phyloP scores from a whole-genome alignment of 2,329 filamentous ascomycete genomes.

The Ceratocystis ficicola region DNA sequence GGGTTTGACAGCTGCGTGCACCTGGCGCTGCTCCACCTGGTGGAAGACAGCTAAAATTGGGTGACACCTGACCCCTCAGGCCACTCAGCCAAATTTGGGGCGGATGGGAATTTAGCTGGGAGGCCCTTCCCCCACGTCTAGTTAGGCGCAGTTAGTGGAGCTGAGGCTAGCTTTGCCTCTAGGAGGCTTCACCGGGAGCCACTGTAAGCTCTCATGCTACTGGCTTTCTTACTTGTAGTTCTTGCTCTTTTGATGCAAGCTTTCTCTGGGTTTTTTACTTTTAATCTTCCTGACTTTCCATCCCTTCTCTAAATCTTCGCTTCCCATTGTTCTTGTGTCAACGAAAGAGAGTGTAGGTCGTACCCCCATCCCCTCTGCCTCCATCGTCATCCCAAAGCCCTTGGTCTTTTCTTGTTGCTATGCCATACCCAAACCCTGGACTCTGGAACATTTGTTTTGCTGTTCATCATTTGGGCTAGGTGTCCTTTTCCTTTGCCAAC shows the following conservation, averaged over 20 bases:
- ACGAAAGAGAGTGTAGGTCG: background rate
- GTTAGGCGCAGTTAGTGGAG: background rate
- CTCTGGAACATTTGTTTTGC: conserved; percentile 5
- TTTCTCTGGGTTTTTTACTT: background rate
- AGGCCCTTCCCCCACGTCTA: background rate
- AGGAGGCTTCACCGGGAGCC: background rate
- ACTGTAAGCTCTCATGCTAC: background rate
- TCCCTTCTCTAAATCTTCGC: background rate
- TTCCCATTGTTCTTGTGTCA: background rate
- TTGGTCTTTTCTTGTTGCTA: background rate
- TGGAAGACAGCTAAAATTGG: background rate
- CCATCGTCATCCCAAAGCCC: conserved; percentile 10
- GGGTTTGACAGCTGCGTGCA: background rate
- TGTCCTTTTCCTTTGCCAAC: conserved; percentile 8
- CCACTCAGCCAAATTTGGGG: conserved; percentile 2
- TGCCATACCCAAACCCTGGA: conserved; percentile 4
- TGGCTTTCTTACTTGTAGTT: background rate
- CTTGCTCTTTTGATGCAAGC: too few relatives aligned
- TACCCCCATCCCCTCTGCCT: background rate
- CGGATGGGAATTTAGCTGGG: background rate
- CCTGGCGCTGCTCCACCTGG: background rate
- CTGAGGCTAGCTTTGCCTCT: background rate
- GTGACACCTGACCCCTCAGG: conserved; percentile 1
- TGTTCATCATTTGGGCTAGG: background rate
- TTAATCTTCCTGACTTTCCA: background rate